Conservation (phyloP, 2,329 filamentous ascomycete genomes). For the Monosporascus ibericus region DNA sequence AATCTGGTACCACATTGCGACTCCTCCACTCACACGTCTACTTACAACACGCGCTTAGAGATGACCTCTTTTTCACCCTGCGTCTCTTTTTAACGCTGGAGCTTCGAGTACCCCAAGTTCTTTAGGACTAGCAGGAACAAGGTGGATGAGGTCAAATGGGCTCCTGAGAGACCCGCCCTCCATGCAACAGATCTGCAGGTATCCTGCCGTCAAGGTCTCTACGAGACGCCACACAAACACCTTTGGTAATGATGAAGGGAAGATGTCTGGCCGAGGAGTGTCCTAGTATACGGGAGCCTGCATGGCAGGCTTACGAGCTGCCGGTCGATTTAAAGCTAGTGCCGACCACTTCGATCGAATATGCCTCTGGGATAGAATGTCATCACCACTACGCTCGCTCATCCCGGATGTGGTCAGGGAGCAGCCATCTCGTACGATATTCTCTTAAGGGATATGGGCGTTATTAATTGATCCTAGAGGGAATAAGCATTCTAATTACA, state of each 20-base stretch:
- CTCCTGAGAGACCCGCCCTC: constrained; percentile 28
- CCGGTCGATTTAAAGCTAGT: constrained; percentile 25
- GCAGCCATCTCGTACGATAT: neutral
- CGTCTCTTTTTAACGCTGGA: constrained; percentile 1
- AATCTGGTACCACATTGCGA: constrained; percentile 16
- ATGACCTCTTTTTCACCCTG: constrained; percentile 1
- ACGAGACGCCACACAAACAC: constrained; percentile 41
- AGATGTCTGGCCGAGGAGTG: constrained; percentile 28
- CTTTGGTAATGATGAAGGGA: constrained; percentile 33
- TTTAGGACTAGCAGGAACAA: neutral
- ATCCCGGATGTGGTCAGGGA: constrained; percentile 8
- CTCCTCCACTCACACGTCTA: constrained; percentile 1
- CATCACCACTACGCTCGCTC: constrained; percentile 14
- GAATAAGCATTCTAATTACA: neutral
- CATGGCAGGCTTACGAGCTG: constrained; percentile 30
- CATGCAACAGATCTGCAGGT: constrained; percentile 41
- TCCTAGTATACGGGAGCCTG: constrained; percentile 33
- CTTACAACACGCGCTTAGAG: neutral
- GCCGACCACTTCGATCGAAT: constrained; percentile 26
- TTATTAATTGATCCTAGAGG: neutral
- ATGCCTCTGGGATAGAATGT: constrained; percentile 16
- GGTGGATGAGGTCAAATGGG: neutral
- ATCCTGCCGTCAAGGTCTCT: constrained; percentile 40
- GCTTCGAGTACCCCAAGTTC: constrained; percentile 1
- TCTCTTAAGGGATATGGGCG: neutral